Conservation (phyloP, 441 rosid genomes). For the Corymbia calophylla region DNA sequence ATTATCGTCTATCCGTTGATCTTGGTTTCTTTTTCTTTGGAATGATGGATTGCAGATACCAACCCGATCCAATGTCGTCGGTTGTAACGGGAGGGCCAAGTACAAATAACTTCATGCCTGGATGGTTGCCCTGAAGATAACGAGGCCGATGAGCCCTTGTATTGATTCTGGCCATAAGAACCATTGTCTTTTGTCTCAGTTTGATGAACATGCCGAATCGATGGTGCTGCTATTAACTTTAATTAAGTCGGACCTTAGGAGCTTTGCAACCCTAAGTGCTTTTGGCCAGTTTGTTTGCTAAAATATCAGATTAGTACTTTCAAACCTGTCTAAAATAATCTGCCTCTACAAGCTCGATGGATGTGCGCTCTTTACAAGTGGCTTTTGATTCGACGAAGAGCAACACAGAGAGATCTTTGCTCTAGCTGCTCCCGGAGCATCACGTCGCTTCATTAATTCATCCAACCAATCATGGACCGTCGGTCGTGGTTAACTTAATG, state of each 20-base stretch:
- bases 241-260: not conserved
- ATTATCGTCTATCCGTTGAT: not conserved
- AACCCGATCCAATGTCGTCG: conserved; percentile 38
- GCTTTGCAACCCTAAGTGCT: not conserved
- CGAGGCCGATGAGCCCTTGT: not conserved
- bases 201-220: not conserved
- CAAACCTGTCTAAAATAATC: not conserved
- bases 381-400: not conserved
- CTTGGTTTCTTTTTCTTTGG: not conserved
- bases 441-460: not conserved
- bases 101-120: conserved; percentile 75
- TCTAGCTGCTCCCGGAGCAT: not conserved
- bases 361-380: not conserved
- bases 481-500: not conserved
- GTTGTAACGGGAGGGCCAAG: conserved; percentile 62
- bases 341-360: not conserved
- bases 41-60: conserved; percentile 38
- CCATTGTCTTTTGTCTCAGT: not conserved
- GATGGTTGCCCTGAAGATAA: conserved; percentile 69
- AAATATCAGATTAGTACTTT: not conserved
- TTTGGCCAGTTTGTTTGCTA: not conserved
- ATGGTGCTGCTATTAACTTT: not conserved
- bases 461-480: not conserved
- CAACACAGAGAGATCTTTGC: not conserved
- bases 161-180: not conserved